A percentile compares a stretch with the other conserved stretches of the same genome.
These are phyloP conservation scores for Aciculoconidium aculeatum DNA, from an alignment of 805 yeast species.

Conservation along the genomic window DNA sequence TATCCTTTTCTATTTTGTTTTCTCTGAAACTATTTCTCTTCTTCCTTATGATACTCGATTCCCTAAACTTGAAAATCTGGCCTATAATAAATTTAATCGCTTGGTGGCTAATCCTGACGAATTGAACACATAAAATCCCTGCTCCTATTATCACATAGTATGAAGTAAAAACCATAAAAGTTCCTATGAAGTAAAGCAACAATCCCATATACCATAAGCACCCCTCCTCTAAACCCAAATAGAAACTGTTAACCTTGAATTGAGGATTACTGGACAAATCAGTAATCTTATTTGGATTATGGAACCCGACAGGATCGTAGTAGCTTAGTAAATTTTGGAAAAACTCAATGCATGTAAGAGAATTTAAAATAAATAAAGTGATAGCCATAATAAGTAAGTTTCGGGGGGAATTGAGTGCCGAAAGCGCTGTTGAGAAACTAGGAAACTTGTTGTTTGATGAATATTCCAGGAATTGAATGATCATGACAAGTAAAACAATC, in stretches of 20 bases:
- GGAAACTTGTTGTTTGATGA: conserved; percentile 22
- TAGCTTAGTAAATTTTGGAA: conserved; percentile 36
- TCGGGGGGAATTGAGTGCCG: conserved; percentile 14
- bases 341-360: conserved; percentile 24
- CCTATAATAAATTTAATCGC: background rate
- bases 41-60: background rate
- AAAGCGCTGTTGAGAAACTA: conserved; percentile 32
- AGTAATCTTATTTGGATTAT: conserved; percentile 39
- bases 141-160: conserved; percentile 17
- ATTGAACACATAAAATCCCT: background rate
- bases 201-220: conserved; percentile 56
- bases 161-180: conserved; percentile 36
- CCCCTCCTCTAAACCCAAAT: conserved; percentile 59
- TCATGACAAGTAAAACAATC: conserved; percentile 45
- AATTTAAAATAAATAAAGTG: conserved; percentile 32
- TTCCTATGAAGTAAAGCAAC: conserved; percentile 42
- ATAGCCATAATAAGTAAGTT: conserved; percentile 16
- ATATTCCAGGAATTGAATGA: conserved; percentile 47
- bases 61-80: conserved; percentile 1
- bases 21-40: background rate
- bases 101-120: background rate
- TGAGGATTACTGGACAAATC: conserved; percentile 24
- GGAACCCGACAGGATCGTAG: conserved; percentile 51
- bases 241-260: conserved; percentile 49
- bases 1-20: background rate